These are phyloP conservation scores for Calvatia gigantea DNA, from an alignment of 768 basidiomycete genomes.

Conservation along the genomic window DNA sequence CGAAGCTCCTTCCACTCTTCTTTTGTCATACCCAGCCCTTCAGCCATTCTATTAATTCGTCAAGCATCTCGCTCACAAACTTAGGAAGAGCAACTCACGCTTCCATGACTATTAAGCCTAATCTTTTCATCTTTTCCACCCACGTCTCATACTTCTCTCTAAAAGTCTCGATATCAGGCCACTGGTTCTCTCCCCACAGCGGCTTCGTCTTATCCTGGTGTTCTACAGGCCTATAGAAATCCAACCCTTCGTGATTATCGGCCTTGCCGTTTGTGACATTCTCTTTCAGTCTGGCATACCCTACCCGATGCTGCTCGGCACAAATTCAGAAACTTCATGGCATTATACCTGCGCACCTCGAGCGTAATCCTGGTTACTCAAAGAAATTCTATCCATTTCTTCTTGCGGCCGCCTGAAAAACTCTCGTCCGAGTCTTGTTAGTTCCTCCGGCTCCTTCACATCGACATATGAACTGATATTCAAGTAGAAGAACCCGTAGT, in stretches of 20 bases:
- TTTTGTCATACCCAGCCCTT: conserved; percentile 67
- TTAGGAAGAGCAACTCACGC: conserved; percentile 51
- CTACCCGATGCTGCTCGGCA: conserved; percentile 32
- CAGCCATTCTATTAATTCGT: conserved; percentile 59
- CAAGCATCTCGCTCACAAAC: not conserved
- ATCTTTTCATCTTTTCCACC: conserved; percentile 80
- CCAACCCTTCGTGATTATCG: conserved; percentile 83
- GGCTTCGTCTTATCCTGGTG: conserved; percentile 66
- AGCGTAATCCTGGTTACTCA: conserved; percentile 68
- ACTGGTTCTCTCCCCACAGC: conserved; percentile 86
- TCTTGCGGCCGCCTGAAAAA: conserved; percentile 74
- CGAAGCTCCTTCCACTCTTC: conserved; percentile 70
- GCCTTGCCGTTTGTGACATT: conserved; percentile 84
- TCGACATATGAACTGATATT: conserved; percentile 61
- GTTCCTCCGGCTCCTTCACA: conserved; percentile 57
- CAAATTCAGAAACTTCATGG: not conserved
- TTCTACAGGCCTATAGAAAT: conserved; percentile 74
- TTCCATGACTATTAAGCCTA: conserved; percentile 83
- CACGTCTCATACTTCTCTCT: conserved; percentile 64
- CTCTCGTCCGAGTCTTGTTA: conserved; percentile 57
- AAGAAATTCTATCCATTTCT: conserved; percentile 74
- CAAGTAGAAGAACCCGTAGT: conserved; percentile 90
- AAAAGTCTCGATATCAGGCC: conserved; percentile 64
- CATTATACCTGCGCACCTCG: conserved; percentile 49
- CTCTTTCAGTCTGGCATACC: conserved; percentile 77